These are phyloP conservation scores for Ustulina deusta DNA, from an alignment of 2,329 filamentous ascomycete genomes.

Conservation along the genomic window DNA sequence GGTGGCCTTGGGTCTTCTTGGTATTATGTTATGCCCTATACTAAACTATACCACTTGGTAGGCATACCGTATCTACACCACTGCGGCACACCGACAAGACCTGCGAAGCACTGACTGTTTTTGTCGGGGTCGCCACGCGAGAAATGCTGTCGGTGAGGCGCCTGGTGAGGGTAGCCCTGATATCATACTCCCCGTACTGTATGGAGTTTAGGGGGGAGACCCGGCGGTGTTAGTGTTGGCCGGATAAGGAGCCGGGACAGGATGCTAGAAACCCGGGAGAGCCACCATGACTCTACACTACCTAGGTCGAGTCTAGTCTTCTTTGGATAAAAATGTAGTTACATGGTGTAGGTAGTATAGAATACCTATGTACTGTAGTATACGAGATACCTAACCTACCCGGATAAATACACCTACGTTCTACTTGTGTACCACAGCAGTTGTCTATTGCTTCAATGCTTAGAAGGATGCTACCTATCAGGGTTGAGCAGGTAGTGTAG, in stretches of 20 bases:
- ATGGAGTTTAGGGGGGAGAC: constrained; percentile 20
- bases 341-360: not conserved
- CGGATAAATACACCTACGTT: too few relatives aligned
- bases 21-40: too few relatives aligned
- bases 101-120: not conserved
- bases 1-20: constrained; percentile 14
- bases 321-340: not conserved
- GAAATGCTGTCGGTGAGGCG: constrained; percentile 27
- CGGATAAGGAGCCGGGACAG: constrained; percentile 29
- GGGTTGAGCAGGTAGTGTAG: not conserved
- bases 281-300: not conserved
- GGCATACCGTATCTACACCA: not conserved
- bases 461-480: too few relatives aligned
- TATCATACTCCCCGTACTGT: constrained; percentile 7
- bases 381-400: too few relatives aligned
- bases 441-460: too few relatives aligned
- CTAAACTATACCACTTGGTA: too few relatives aligned
- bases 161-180: not conserved
- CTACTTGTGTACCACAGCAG: too few relatives aligned
- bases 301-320: not conserved
- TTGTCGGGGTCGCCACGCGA: constrained; percentile 14
- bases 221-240: constrained; percentile 20
- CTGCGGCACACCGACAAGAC: not conserved
- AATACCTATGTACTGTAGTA: too few relatives aligned
- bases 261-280: constrained; percentile 12